Percentiles rank a stretch among this genome's conserved stretches.
These are phyloP conservation scores for Dioszegia aurantiaca DNA, from an alignment of 768 basidiomycete species.

Conservation along the genomic window DNA sequence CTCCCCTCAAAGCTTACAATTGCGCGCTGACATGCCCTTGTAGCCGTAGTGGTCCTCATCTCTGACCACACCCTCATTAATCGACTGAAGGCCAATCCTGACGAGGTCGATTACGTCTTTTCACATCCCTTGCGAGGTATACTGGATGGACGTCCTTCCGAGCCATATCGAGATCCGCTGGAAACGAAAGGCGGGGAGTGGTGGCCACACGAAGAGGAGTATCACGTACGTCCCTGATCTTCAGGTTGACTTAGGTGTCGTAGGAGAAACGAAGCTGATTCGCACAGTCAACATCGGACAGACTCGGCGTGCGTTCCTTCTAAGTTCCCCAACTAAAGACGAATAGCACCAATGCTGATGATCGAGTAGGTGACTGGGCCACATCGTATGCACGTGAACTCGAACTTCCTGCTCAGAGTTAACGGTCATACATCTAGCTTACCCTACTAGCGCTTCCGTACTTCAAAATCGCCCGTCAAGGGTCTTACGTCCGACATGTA, in stretches of 20 bases:
- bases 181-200: slow-evolving; percentile 63
- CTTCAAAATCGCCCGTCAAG: slow-evolving; percentile 73
- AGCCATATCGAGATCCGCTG: slow-evolving; percentile 57
- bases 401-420: not conserved
- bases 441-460: slow-evolving; percentile 61
- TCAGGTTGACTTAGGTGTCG: not conserved
- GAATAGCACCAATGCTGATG: not conserved
- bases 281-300: slow-evolving; percentile 32
- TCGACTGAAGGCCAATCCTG: slow-evolving; percentile 59
- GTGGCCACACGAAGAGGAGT: slow-evolving; percentile 74
- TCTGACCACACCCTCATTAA: slow-evolving; percentile 60
- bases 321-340: not conserved
- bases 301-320: slow-evolving; percentile 24
- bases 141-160: slow-evolving; percentile 62
- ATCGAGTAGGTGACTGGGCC: slow-evolving; percentile 22
- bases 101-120: slow-evolving; percentile 75
- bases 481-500: slow-evolving; percentile 62
- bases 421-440: slow-evolving; percentile 1
- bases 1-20: not conserved
- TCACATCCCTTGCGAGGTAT: slow-evolving; percentile 66
- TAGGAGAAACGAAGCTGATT: slow-evolving; percentile 2
- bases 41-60: slow-evolving; percentile 68
- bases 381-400: slow-evolving; percentile 68
- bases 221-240: slow-evolving; percentile 66
- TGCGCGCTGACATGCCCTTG: slow-evolving; percentile 2